Percentiles rank a stretch among this genome's conserved stretches.
These are phyloP conservation scores for Sarocladium kiliense DNA, from an alignment of 2,329 filamentous ascomycete species.

Conservation along the genomic window DNA sequence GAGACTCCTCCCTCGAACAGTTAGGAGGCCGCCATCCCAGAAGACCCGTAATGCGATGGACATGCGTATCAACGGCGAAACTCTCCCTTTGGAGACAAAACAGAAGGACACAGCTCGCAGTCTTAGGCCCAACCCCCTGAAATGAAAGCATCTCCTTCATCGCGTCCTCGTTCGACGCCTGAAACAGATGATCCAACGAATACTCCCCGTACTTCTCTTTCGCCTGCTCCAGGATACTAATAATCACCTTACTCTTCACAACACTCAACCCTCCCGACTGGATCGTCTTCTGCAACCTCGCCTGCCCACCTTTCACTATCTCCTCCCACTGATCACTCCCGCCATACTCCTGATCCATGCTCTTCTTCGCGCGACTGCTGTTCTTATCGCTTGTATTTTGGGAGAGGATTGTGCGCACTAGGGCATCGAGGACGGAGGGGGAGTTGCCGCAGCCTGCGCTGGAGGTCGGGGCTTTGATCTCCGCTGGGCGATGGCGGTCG, in stretches of 20 bases:
- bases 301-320: constrained; percentile 33
- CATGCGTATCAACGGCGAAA: constrained; percentile 51
- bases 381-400: constrained; percentile 48
- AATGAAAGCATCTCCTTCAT: constrained; percentile 46
- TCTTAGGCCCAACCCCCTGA: constrained; percentile 49
- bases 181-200: constrained; percentile 44
- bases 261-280: constrained; percentile 65
- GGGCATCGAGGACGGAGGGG: constrained; percentile 45
- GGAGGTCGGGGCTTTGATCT: constrained; percentile 51
- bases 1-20: constrained; percentile 38
- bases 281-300: constrained; percentile 53
- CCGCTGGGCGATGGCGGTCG: constrained; percentile 53
- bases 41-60: constrained; percentile 42
- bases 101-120: constrained; percentile 46
- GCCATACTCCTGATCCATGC: constrained; percentile 40
- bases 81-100: constrained; percentile 43
- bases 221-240: constrained; percentile 58
- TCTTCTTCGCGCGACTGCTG: constrained; percentile 55
- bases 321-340: constrained; percentile 36
- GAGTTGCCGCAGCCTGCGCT: constrained; percentile 57
- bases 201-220: constrained; percentile 36
- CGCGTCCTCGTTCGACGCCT: constrained; percentile 35
- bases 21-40: constrained; percentile 41
- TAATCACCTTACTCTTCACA: constrained; percentile 69
- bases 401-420: constrained; percentile 47